phyloP scores from a whole-genome alignment of 805 yeast genomes.

The Helenozyma rhizophorensis region DNA sequence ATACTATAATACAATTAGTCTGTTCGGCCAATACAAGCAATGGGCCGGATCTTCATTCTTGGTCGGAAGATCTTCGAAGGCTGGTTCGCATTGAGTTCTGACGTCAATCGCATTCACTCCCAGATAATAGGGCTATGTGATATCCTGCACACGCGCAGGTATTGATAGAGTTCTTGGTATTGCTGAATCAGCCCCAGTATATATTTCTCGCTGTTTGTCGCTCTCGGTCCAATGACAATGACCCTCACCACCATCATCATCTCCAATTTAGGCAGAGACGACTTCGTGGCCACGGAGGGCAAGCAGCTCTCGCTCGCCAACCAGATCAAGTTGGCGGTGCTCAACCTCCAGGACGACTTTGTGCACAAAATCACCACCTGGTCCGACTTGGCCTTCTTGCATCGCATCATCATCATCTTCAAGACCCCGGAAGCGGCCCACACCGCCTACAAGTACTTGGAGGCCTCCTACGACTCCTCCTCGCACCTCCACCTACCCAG shows the following conservation, averaged over 20 bases:
- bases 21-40: too few species aligned
- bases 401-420: slow-evolving; percentile 35
- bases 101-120: neutral
- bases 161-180: too few species aligned
- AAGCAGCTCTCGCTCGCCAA: slow-evolving; percentile 28
- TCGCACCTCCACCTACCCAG: slow-evolving; percentile 9
- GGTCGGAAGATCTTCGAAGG: too few species aligned
- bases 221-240: slow-evolving; percentile 1
- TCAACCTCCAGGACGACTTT: slow-evolving; percentile 21
- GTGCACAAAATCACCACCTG: slow-evolving; percentile 29
- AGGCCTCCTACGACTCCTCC: slow-evolving; percentile 4
- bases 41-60: too few species aligned
- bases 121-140: neutral
- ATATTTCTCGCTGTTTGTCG: neutral
- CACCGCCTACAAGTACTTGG: slow-evolving; percentile 20
- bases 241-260: slow-evolving; percentile 32
- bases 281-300: slow-evolving; percentile 20
- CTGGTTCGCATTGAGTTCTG: neutral
- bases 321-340: slow-evolving; percentile 28
- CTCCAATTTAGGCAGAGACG: slow-evolving; percentile 27
- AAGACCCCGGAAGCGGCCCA: slow-evolving; percentile 25
- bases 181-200: too few species aligned
- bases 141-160: neutral
- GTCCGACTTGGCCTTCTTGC: slow-evolving; percentile 36
- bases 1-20: too few species aligned